Conservation (phyloP, 1,284 basidiomycete species). For the Ustilago bromivora region DNA sequence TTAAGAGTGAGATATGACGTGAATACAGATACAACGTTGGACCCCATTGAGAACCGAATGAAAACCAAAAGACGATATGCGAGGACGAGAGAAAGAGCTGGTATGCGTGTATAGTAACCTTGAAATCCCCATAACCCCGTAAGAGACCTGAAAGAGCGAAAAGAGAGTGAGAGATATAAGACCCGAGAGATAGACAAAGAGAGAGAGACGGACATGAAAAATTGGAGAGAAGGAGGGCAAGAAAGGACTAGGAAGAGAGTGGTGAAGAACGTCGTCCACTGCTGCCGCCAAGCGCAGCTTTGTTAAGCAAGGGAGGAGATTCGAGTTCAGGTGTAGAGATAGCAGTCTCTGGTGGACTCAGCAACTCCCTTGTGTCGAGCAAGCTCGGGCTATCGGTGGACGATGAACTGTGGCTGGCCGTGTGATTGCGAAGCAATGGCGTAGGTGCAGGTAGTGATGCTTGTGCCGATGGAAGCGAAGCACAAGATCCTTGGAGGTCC, state of each 20-base stretch:
- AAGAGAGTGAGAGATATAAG: constrained; percentile 14
- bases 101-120: constrained; percentile 13
- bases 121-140: constrained; percentile 12
- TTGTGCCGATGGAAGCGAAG: not conserved
- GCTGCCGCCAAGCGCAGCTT: not conserved
- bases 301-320: constrained; percentile 12
- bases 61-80: not conserved
- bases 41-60: not conserved
- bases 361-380: constrained; percentile 24
- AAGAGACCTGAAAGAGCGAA: not conserved
- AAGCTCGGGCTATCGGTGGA: constrained; percentile 25
- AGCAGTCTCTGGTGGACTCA: constrained; percentile 33
- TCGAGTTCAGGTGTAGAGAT: constrained; percentile 39
- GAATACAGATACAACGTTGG: not conserved
- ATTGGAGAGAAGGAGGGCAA: constrained; percentile 1
- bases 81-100: constrained; percentile 1
- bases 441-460: not conserved
- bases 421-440: constrained; percentile 19
- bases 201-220: not conserved
- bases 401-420: constrained; percentile 29
- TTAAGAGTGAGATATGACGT: not conserved
- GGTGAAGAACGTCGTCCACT: constrained; percentile 13
- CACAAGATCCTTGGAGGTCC: constrained; percentile 7
- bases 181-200: constrained; percentile 2
- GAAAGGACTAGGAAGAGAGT: constrained; percentile 13